Conservation (phyloP, 805 yeast genomes). For the Teunomyces panamensis region DNA sequence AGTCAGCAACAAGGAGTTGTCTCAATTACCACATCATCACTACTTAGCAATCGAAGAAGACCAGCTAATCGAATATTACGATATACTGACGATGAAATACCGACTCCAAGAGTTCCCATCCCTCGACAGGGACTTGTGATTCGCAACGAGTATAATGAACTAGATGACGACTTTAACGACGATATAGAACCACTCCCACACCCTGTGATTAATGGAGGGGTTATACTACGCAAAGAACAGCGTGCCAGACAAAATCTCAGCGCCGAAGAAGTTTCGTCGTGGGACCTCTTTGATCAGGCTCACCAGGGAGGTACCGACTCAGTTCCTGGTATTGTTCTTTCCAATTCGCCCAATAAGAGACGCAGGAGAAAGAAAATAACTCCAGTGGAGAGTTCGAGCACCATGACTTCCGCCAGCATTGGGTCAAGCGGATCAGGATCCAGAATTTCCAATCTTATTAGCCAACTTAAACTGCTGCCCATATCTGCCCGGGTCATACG, state of each 20-base stretch:
- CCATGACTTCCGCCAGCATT: background rate
- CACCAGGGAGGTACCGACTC: constrained; percentile 5
- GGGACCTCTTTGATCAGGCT: constrained; percentile 36
- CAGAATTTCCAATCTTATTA: constrained; percentile 11
- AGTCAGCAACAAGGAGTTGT: constrained; percentile 28
- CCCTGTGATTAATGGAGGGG: constrained; percentile 37
- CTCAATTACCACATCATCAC: no score
- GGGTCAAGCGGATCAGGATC: background rate
- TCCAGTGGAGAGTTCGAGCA: constrained; percentile 2
- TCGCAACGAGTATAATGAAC: constrained; percentile 27
- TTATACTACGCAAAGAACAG: constrained; percentile 31
- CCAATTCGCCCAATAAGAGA: constrained; percentile 8
- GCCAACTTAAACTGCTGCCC: constrained; percentile 8
- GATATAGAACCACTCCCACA: background rate
- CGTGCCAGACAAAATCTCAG: constrained; percentile 26
- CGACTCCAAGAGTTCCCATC: background rate
- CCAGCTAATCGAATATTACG: background rate
- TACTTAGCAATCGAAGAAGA: background rate
- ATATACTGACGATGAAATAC: no score
- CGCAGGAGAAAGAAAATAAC: constrained; percentile 15
- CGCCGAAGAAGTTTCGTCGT: constrained; percentile 33
- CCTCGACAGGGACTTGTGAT: constrained; percentile 17
- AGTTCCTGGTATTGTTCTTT: background rate
- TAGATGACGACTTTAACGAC: constrained; percentile 26
- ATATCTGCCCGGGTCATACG: background rate